Evolutionary conservation across 352 stramenopile species (phyloP), one percentile per base, ranked within the genome.

Genomic region (Thalassiosira hispida): DNA sequence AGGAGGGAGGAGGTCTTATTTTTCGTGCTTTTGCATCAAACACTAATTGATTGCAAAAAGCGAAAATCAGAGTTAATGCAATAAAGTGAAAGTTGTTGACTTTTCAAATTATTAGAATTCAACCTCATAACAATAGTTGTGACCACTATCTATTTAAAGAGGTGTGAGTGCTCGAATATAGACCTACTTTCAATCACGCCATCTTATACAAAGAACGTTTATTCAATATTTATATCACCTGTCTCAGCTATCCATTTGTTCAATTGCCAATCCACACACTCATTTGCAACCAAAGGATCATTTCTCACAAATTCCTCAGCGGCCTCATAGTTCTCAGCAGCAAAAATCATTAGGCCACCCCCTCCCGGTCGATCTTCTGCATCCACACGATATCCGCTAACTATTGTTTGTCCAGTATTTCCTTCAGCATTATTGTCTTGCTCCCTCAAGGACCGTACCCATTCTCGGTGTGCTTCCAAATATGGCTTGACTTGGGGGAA

Each of bases 191-290:
- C n/a, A n/a, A n/a, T n/a, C n/a, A n/a, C n/a, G n/a, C n/a, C n/a
- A n/a, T n/a, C n/a, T n/a, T n/a, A n/a, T n/a, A n/a, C n/a, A n/a
- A n/a, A n/a, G n/a, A n/a, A n/a, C n/a, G n/a, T n/a, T 67, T 63
- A 89, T 56, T 77, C 46, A 16, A 87, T 64, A 40, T 67, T 64
- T 46, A 90, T 79, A 52, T 82, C 74, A 9, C 84, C 84, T 12
- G 84, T 84, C 47, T 87, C 77, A 23, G 63, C 56, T 65, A 87
- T 90, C 84, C 84, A 90, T 22, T 76, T 67, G 68, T 84, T 84
- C 35, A 90, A 73, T 40, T 83, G 44, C 80, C 80, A 90, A 51
- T 88, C 57, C 3, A 90, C 84, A 53, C 75, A 86, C 11, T 83
- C 77, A 66, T 84, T 86, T 6, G 56, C 49, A 25, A 88, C 42